Conservation (phyloP, 495 filamentous ascomycete species). For the Neurospora tetraspora region DNA sequence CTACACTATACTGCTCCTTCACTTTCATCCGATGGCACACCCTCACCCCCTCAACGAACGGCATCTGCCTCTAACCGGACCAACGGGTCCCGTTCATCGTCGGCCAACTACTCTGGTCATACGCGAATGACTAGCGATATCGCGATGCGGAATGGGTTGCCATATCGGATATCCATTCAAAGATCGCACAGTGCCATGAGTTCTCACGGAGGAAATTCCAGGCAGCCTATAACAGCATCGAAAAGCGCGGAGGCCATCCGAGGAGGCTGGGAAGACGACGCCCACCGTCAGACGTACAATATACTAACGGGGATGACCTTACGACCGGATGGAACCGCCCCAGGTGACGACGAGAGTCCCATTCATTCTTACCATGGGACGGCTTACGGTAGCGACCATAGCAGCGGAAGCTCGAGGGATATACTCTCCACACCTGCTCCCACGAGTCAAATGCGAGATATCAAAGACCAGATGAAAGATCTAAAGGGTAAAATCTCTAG, state of each 20-base stretch:
- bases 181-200: conserved; percentile 41
- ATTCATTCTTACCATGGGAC: conserved; percentile 5
- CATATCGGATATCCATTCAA: conserved; percentile 22
- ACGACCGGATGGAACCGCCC: conserved; percentile 3
- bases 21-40: conserved; percentile 41
- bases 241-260: conserved; percentile 29
- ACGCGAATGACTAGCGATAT: conserved; percentile 36
- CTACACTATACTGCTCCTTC: conserved; percentile 51
- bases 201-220: conserved; percentile 35
- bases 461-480: conserved; percentile 89
- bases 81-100: conserved; percentile 5
- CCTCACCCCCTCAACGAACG: conserved; percentile 32
- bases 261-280: conserved; percentile 11
- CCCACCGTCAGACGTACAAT: conserved; percentile 10
- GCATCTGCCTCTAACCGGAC: conserved; percentile 20
- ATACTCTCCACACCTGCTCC: conserved; percentile 43
- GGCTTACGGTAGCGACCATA: conserved; percentile 9
- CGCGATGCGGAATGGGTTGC: conserved; percentile 28
- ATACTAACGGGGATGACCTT: background rate
- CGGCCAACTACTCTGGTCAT: conserved; percentile 21
- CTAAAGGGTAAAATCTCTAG: conserved; percentile 84
- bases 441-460: conserved; percentile 64
- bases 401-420: conserved; percentile 9
- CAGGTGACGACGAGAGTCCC: conserved; percentile 2
- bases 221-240: conserved; percentile 28